A percentile compares a stretch with the other conserved stretches of the same genome.
These are phyloP conservation scores for Cutaneotrichosporon cavernicola DNA, from an alignment of 1,284 basidiomycete genomes.

Conservation along the genomic window DNA sequence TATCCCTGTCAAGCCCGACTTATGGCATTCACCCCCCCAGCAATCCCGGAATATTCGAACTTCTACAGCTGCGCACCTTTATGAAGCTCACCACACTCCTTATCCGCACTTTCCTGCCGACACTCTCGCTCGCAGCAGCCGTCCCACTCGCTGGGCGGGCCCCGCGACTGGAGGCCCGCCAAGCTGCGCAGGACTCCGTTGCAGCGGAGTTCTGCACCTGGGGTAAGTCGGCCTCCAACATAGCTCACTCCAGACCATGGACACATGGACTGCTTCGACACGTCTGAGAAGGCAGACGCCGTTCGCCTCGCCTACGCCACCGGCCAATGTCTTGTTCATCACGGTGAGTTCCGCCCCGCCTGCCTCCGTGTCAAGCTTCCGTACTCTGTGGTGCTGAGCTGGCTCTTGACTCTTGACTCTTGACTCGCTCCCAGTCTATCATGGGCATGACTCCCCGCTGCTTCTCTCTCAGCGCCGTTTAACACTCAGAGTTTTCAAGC, in stretches of 20 bases:
- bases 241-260: not conserved
- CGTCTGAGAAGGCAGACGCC: not conserved
- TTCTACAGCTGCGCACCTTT: not conserved
- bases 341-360: not conserved
- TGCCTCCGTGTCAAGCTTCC: too few species aligned
- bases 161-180: not conserved
- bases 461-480: not conserved
- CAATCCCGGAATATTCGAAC: not conserved
- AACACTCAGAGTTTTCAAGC: not conserved
- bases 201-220: not conserved
- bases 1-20: not conserved
- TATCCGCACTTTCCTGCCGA: not conserved
- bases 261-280: conserved; percentile 2
- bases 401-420: too few species aligned
- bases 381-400: too few species aligned
- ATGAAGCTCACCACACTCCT: conserved; percentile 1
- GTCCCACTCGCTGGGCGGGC: not conserved
- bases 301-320: not conserved
- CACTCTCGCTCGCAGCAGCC: not conserved
- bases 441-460: not conserved
- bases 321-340: not conserved
- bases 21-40: not conserved
- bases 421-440: not conserved
- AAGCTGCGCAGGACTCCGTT: not conserved
- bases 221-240: not conserved